Evolutionary conservation across 352 stramenopile genomes (phyloP).

Genomic region (Globisporangium heterothallicum): DNA sequence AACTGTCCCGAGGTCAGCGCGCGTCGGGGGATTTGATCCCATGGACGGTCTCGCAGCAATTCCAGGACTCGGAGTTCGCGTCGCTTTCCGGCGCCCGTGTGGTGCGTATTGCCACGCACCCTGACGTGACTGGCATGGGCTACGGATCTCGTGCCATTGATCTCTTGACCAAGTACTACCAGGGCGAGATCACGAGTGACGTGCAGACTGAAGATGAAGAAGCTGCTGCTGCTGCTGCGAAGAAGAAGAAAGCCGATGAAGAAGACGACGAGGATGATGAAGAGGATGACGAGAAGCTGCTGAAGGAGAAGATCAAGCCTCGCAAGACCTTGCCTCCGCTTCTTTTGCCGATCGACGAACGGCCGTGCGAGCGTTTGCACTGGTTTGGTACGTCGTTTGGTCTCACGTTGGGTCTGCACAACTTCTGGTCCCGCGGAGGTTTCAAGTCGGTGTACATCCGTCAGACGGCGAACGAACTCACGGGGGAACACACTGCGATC

Average conservation of each 20-base stretch:
- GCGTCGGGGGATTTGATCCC: constrained; percentile 98
- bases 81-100: constrained; percentile 95
- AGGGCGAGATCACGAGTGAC: constrained; percentile 91
- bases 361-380: constrained; percentile 93
- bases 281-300: constrained; percentile 47
- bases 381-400: constrained; percentile 99
- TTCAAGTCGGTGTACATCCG: constrained; percentile 97
- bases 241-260: constrained; percentile 26
- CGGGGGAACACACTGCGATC: constrained; percentile 97
- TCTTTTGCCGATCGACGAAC: constrained; percentile 92
- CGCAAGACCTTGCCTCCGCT: constrained; percentile 96
- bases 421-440: constrained; percentile 94
- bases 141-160: constrained; percentile 97
- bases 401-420: constrained; percentile 94
- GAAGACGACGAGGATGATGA: constrained; percentile 39
- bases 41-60: constrained; percentile 99
- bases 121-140: constrained; percentile 95
- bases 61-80: constrained; percentile 98
- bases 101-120: constrained; percentile 97
- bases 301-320: constrained; percentile 91
- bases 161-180: constrained; percentile 96
- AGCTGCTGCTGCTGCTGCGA: constrained; percentile 23
- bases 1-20: constrained; percentile 94
- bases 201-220: constrained; percentile 23
- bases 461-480: constrained; percentile 99